Percentiles rank a stretch among this genome's conserved stretches.
These are phyloP conservation scores for Fusarium buharicum DNA, from an alignment of 2,329 filamentous ascomycete genomes.

Conservation along the genomic window DNA sequence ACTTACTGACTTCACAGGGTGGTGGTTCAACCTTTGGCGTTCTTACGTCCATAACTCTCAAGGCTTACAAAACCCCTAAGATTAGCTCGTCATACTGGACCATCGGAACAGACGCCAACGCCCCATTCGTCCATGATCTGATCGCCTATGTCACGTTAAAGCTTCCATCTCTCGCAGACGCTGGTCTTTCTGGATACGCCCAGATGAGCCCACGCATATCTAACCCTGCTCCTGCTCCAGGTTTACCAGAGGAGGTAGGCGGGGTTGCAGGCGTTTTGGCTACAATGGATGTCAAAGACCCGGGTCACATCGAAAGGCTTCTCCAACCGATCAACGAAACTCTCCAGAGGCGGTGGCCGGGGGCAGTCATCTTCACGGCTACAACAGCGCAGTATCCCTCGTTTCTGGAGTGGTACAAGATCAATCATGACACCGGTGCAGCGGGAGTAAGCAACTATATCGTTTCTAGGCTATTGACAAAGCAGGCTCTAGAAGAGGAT, in stretches of 20 bases:
- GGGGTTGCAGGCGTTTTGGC: slow-evolving; percentile 51
- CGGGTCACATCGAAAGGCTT: slow-evolving; percentile 41
- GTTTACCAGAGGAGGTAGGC: slow-evolving; percentile 47
- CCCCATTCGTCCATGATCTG: slow-evolving; percentile 57
- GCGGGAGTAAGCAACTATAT: slow-evolving; percentile 52
- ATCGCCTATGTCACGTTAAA: slow-evolving; percentile 58
- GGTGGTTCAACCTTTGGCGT: slow-evolving; percentile 71
- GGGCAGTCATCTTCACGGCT: slow-evolving; percentile 34
- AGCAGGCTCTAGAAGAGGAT: slow-evolving; percentile 46
- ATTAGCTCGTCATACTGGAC: slow-evolving; percentile 43
- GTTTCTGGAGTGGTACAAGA: slow-evolving; percentile 53
- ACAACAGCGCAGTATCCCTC: slow-evolving; percentile 43
- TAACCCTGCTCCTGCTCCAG: slow-evolving; percentile 52
- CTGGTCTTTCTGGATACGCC: slow-evolving; percentile 63
- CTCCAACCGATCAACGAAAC: slow-evolving; percentile 53
- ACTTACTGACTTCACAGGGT: slow-evolving; percentile 51
- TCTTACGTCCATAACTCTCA: slow-evolving; percentile 66
- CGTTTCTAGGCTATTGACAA: slow-evolving; percentile 58
- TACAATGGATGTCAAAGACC: slow-evolving; percentile 51
- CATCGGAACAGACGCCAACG: slow-evolving; percentile 42
- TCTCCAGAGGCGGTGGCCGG: slow-evolving; percentile 52
- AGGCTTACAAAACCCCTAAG: slow-evolving; percentile 58
- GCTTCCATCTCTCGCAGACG: slow-evolving; percentile 59
- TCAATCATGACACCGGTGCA: slow-evolving; percentile 49
- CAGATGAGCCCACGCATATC: slow-evolving; percentile 50